Evolutionary conservation across 257 asterid species (phyloP), one percentile per base, ranked within the genome.

Genomic region (Plectranthus barbatus): DNA sequence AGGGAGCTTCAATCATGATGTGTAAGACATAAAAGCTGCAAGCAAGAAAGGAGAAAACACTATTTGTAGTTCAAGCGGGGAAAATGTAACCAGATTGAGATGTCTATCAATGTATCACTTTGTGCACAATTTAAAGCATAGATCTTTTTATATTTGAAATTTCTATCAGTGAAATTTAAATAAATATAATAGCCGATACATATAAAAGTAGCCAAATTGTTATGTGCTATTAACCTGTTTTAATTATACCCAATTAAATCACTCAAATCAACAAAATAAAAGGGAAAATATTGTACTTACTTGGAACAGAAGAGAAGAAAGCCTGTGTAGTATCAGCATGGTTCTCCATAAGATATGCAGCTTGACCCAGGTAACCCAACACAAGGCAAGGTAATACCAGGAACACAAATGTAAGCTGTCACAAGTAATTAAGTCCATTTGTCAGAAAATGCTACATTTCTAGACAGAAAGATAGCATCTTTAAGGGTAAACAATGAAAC

Each of bases 291-390:
- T 59, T 29, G 63, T 56, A 66, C 24, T 83, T 85, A 93, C 99
- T 84, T 75, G 99, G 99, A 66, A 86, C 81, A 70, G 97, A 85
- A 67, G 95, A 72, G 76, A 90, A 93, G 84, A 93, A 93, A 67
- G 96, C 96, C 75, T 93, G 95, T 49, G 95, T 84, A 41, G 97
- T 87, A 81, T 93, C 96, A 15, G 85, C 90, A 15, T 87, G 95
- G 76, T 93, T 82, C 84, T 81, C 90, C 99, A 90, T 83, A 66
- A 93, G 95, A 77, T 90, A 93, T 46, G 99, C 97, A 40, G 99
- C 99, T 84, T 93, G 99, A 69, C 99, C 99, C 76, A 87, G 83
- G 83, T 93, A 93, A 57, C 97, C 97, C 95, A 93, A 61, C 33
- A 93, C 78, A 79, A 93, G 97, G 86, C 96, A 90, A 55, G 97